Base-by-base conservation (phyloP, 176 grass and related monocot species). In the Urochloa ruziziensis region DNA sequence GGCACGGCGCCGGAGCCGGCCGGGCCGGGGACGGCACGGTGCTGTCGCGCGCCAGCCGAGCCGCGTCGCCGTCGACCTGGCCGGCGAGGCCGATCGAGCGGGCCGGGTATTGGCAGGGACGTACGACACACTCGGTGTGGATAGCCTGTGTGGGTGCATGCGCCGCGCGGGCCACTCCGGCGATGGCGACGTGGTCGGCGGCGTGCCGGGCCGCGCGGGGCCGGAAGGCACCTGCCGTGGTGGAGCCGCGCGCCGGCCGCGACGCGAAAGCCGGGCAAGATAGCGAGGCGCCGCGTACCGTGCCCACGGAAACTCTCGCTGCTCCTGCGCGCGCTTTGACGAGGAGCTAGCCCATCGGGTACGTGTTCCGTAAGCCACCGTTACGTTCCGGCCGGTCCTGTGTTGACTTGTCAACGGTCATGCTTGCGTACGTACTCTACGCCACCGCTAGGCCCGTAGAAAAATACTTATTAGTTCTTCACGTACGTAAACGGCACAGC, bases 141-240 rank as follows among this genome's bases (percentile, higher is more conserved):
- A n/a, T n/a, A n/a, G n/a, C n/a, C n/a, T n/a, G n/a, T 49, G 69
- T 6, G 27, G 37, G 48, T 30, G 71, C 34, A n/a, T n/a, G n/a
- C n/a, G n/a, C n/a, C n/a, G n/a, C n/a, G n/a, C n/a, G n/a, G n/a
- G 4, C 19, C 67, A n/a, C 46, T 29, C 28, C 9, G 15, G 17
- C 32, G 87, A 89, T 23, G 69, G 52, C 76, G 67, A 88, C 11
- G 62, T 11, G 77, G 87, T 46, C 62, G 18, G 57, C 60, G 68
- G n/a, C 66, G 56, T 80, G 77, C 17, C 10, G 85, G 61, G 29
- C 36, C 16, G 40, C 18, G 56, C 34, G 33, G 19, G 64, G 65
- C 32, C 5, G 33, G 73, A 12, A 77, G 21, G 37, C 37, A 2
- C 37, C 1, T 28, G 57, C 39, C 72, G 63, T 53, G 79, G 79